These are phyloP conservation scores for Pseudogymnoascus sp. DNA, from an alignment of 2,329 filamentous ascomycete genomes.

Conservation along the genomic window DNA sequence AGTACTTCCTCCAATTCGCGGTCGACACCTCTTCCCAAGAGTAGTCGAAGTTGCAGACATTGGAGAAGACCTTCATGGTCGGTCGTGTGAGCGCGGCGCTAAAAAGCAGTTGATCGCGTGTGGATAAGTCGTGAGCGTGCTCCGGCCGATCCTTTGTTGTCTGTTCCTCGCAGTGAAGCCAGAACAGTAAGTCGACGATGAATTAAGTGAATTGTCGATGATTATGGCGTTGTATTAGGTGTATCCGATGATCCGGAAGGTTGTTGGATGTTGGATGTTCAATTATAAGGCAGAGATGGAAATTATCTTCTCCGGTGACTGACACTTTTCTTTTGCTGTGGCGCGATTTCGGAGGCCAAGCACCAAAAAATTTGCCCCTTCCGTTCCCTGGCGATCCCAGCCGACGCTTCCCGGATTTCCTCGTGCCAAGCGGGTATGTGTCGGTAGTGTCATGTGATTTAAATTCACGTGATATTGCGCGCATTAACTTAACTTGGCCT, in stretches of 20 bases:
- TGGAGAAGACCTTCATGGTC: conserved; percentile 92
- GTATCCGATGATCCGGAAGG: background rate
- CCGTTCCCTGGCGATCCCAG: background rate
- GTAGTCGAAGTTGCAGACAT: conserved; percentile 85
- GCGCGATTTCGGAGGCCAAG: background rate
- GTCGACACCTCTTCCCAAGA: conserved; percentile 98
- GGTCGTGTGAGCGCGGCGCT: conserved; percentile 18
- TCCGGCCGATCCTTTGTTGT: background rate
- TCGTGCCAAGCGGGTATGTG: background rate
- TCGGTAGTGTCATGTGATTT: background rate
- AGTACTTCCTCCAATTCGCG: conserved; percentile 98
- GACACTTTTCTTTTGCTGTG: background rate
- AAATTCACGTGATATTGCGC: background rate
- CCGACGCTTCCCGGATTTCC: background rate
- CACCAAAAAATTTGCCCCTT: background rate
- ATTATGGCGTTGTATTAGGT: background rate
- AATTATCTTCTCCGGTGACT: background rate
- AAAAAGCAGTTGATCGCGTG: conserved; percentile 7
- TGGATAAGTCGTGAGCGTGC: background rate
- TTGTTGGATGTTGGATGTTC: background rate
- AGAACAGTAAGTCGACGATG: background rate
- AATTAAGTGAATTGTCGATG: background rate
- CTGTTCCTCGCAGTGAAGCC: background rate
- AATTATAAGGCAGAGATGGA: background rate
- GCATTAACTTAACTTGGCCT: background rate